Base-by-base conservation (phyloP, 1,139 yeast genomes). In the Magnusiomyces clavatus region DNA sequence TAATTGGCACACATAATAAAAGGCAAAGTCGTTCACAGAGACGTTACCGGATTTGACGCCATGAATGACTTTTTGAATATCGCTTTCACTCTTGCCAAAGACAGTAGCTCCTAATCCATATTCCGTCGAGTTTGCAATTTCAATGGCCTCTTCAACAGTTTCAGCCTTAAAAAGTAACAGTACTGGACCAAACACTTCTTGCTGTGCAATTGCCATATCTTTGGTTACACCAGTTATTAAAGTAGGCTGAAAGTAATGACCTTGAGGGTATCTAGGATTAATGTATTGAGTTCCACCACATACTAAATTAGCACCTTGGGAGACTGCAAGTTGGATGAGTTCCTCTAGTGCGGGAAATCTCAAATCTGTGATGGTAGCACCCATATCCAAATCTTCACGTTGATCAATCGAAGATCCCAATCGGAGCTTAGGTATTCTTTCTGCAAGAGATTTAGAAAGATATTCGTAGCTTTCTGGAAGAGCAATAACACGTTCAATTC, bases 21-120 rank as follows among this genome's bases (percentile, higher is more conserved):
- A 90, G 5, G 97, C 98, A 74, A 92, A 92, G 69, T 92, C 98
- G 67, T 92, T 92, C 57, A 92, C 86, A 6, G 97, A 96, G 46
- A 92, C 96, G 63, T 88, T 92, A 29, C 98, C 98, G 51, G 90
- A 78, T 45, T 81, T 77, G 57, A 92, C 69, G 14, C 71, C 67
- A 60, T 80, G 74, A 11, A 92, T 86, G 37, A 88, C 80, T 49
- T 72, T 68, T 63, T 82, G 80, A 54, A 88, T 77, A 54, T 59
- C 58, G 42, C 69, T 65, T 62, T 77, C 77, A 55, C 78, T 74
- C n/a, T 53, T 48, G 29, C 95, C 95, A 69, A 90, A 92, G 0
- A 92, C 84, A 0, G 97, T 86, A 16, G 87, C 86, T 8, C 97
- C 98, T 34, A 92, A 77, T 0, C 97, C 98, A 68, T 81, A 92